Base-by-base conservation (phyloP, 805 yeast species). In the Saturnispora saitoi region DNA sequence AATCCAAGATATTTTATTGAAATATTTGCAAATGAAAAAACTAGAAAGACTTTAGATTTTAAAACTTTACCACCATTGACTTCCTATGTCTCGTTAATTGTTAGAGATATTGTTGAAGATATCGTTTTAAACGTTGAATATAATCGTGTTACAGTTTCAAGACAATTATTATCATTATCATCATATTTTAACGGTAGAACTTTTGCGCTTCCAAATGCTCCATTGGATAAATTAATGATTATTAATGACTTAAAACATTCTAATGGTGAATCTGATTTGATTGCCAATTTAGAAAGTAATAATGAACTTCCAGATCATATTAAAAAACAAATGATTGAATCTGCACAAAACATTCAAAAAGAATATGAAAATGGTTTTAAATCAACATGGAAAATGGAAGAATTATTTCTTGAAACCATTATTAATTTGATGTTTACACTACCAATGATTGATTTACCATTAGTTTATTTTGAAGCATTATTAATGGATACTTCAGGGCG, bases 341-440 rank as follows among this genome's bases (percentile, higher is more conserved):
- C 65, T 15, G 64, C 66, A 0, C 66, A 68, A 42, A 69, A 67
- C 22, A 66, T 70, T 14, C 65, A 68, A 30, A 63, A 64, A 43
- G 71, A 73, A 42, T 68, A 70, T 52, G 64, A 67, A 17, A 61
- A 64, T 17, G 69, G 70, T 22, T 56, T 52, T 47, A 55, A 50
- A 17, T 78, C 95, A 1, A 88, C 96, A 0, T 88, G 86, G 85
- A 93, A 93, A 62, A 77, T 89, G 51, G 99, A 93, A 65, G 96
- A 90, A 62, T 72, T 90, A 37, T 86, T 91, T 0, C 76, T 90
- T 32, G 97, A 93, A 61, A 78, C 86, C 40, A 79, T 90, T 38
- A 70, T 91, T 52, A 78, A 87, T 24, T 76, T 86, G 67, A 76
- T 90, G 56, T 84, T 87, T 68, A 78, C 79, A 51, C 70, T 91